phyloP scores from a whole-genome alignment of 129 eudicot species.

The Flaveria bidentis region DNA sequence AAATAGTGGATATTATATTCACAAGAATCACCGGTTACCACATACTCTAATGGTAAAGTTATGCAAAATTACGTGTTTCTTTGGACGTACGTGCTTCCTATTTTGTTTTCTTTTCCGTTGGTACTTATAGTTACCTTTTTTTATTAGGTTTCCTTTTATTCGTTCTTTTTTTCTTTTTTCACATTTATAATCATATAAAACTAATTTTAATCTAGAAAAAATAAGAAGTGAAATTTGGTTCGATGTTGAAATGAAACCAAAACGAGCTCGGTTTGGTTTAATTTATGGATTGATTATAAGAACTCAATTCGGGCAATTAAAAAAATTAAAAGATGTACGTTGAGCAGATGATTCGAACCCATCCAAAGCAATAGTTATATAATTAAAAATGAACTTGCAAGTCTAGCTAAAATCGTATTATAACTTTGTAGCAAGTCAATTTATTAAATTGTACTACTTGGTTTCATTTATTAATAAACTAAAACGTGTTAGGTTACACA shows the following conservation, averaged over 20 bases:
- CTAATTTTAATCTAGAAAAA: not conserved
- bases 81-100: not conserved
- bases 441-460: not conserved
- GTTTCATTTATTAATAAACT: not conserved
- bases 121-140: not conserved
- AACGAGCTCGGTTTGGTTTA: no score
- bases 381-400: no score
- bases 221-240: no score
- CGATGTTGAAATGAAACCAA: no score
- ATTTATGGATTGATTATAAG: no score
- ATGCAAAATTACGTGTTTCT: no score
- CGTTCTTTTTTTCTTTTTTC: not conserved
- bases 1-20: not conserved
- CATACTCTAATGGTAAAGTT: not conserved
- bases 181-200: not conserved
- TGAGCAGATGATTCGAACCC: no score
- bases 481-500: not conserved
- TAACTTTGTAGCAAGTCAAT: not conserved
- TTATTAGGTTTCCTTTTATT: not conserved
- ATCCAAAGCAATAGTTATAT: no score
- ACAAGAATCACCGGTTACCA: not conserved
- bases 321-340: no score
- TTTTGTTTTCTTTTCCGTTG: not conserved
- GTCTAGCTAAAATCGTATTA: not conserved
- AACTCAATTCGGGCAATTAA: no score